A percentile compares a stretch with the other conserved stretches of the same genome.
These are phyloP conservation scores for Phytomonas serpens DNA, from an alignment of 208 protist genomes.

Conservation along the genomic window DNA sequence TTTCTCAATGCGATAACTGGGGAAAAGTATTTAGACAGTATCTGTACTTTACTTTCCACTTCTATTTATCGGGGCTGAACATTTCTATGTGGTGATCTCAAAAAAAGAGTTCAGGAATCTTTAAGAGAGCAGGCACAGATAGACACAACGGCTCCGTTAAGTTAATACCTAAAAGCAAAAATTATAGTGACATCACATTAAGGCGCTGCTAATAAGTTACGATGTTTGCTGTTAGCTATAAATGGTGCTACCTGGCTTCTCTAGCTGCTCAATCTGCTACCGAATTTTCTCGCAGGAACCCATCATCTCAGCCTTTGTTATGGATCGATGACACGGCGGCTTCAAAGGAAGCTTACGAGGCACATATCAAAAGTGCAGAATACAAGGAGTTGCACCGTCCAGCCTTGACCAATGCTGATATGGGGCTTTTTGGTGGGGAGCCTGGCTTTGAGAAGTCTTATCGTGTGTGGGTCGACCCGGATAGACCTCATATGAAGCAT, in stretches of 20 bases:
- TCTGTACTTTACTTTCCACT: constrained; percentile 9
- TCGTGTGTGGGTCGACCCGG: constrained; percentile 88
- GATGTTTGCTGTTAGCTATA: constrained; percentile 27
- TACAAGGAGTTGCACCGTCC: constrained; percentile 85
- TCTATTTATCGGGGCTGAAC: not conserved
- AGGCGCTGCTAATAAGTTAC: not conserved
- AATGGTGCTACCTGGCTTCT: constrained; percentile 23
- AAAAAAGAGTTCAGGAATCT: not conserved
- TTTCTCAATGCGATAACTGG: not conserved
- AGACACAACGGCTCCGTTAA: not conserved
- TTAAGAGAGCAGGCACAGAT: not conserved
- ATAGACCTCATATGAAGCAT: constrained; percentile 86
- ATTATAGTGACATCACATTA: not conserved
- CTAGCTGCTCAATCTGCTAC: constrained; percentile 24
- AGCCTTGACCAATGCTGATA: constrained; percentile 61
- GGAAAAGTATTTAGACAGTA: not conserved
- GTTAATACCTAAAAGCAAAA: not conserved
- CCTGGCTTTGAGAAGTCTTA: constrained; percentile 87
- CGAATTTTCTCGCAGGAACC: constrained; percentile 17
- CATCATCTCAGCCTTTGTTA: constrained; percentile 12
- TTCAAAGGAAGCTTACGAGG: constrained; percentile 26
- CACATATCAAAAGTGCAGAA: constrained; percentile 49
- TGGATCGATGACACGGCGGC: constrained; percentile 76
- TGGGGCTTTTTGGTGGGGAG: constrained; percentile 88
- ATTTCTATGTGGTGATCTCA: not conserved